Percentiles rank a stretch among this genome's conserved stretches.
These are phyloP conservation scores for Mortierella polycephala DNA, from an alignment of 371 early-diverging fungal species.

Conservation along the genomic window DNA sequence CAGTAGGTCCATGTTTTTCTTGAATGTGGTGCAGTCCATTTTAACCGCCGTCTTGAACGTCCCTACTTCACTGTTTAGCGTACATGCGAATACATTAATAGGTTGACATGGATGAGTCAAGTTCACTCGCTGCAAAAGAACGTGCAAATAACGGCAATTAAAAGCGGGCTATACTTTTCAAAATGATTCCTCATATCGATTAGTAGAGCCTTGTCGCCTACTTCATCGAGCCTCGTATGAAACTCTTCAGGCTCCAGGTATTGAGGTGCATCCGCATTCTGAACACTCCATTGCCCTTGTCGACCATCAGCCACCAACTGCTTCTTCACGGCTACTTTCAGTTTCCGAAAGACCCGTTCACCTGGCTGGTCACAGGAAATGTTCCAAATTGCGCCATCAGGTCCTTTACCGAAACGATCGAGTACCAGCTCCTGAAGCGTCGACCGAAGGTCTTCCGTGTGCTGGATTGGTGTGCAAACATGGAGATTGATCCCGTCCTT, in stretches of 20 bases:
- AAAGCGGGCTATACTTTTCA: slow-evolving; percentile 61
- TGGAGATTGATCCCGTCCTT: slow-evolving; percentile 76
- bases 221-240: slow-evolving; percentile 61
- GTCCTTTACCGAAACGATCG: slow-evolving; percentile 57
- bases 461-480: slow-evolving; percentile 63
- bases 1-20: slow-evolving; percentile 59
- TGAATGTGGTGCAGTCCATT: slow-evolving; percentile 76
- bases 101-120: background rate
- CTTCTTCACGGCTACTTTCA: slow-evolving; percentile 71
- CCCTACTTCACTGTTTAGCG: slow-evolving; percentile 62
- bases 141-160: too few species aligned
- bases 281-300: slow-evolving; percentile 54
- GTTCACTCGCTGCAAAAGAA: background rate
- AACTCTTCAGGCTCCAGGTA: slow-evolving; percentile 69
- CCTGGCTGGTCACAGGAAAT: slow-evolving; percentile 64
- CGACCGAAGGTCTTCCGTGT: slow-evolving; percentile 31
- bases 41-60: slow-evolving; percentile 70
- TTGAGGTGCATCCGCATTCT: slow-evolving; percentile 65
- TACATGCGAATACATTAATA: background rate
- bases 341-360: slow-evolving; percentile 63
- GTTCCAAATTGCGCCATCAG: slow-evolving; percentile 62
- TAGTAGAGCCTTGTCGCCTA: slow-evolving; percentile 56
- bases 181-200: slow-evolving; percentile 81
- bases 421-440: slow-evolving; percentile 23
- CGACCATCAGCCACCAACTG: slow-evolving; percentile 65